Base-by-base conservation (phyloP, 768 basidiomycete species). In the Pleurotus citrinopileatus region DNA sequence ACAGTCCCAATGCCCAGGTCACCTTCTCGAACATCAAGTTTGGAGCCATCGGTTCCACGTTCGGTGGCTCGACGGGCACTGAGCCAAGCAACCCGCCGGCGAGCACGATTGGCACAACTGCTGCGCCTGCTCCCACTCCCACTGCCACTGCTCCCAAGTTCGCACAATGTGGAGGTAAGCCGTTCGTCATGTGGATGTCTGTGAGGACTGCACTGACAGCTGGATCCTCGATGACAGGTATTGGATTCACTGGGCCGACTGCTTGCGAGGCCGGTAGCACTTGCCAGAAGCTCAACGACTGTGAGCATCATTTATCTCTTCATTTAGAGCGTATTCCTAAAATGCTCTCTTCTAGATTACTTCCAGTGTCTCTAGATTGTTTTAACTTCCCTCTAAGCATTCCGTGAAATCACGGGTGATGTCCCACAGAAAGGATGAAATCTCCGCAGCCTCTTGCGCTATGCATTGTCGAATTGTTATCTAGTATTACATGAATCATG, bases 21-120 rank as follows among this genome's bases (percentile, higher is more conserved):
- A 65, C 59, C 36, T 75, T 66, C 66, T 73, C 71, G 37, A 74
- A 74, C 70, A 75, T 74, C 69, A 71, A 68, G 65, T 69, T 65
- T 54, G 74, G 73, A 15, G 54, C 60, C 57, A 69, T 74, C 61
- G 66, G 66, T 55, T 69, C 72, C 53, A 75, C 73, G 23, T 75
- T 57, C 58, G 23, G 48, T 9, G 28, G 38, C 9, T 40, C 38
- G 5, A 7, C 38, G 5, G 5, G 29, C 20, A 25, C 45, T 12
- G 20, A 36, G 29, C 48, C 48, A 13, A 22, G 19, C 29, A 34
- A 32, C 29, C 48, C 47, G 13, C 47, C 48, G 0, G n/a, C 29
- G 10, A 20, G 29, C 6, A 34, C 28, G 19, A 36, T 22, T 10
- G 45, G 23, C 23, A 29, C 17, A 4, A 36, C 32, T 2, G 17